Evolutionary conservation across 345 rosid species (phyloP), one percentile per base, ranked within the genome.

Genomic region (Microcos paniculata): DNA sequence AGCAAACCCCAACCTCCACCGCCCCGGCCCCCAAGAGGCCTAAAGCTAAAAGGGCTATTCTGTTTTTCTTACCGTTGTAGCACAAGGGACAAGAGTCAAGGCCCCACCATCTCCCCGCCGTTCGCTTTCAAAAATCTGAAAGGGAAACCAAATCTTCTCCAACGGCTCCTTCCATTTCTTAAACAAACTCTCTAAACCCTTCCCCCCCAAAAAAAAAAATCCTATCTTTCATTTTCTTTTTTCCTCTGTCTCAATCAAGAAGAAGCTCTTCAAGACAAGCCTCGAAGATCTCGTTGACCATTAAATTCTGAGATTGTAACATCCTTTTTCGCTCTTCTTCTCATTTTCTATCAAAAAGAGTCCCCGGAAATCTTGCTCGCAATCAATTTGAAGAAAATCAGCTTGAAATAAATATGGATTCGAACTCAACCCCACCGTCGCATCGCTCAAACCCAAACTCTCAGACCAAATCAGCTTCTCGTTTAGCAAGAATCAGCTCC

Each of bases 401-500:
- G 45, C 67, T 10, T 12, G 11, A 21, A 18, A 19, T 62, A 52
- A 12, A 55, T 61, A 89, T 91, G 94, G 90, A 85, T 46, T 80
- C 62, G n/a, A 57, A 8, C 21, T 57, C 90, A 7, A 79, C 90
- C 16, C 92, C 93, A 30, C 85, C 85, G 69, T 74, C 86, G 28
- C 90, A 72, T 26, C 87, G 82, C 71, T 85, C 90, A 5, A 87
- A 78, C 63, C 82, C 86, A 8, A 61, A 48, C 43, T 68, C 88
- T 61, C 87, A 80, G 24, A 66, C 86, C 56, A 92, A 89, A 78
- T 85, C 92, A 49, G 87, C 92, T 55, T 92, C 97, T 19, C 94
- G 97, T 62, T 84, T 94, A 38, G 85, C 88, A 24, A 76, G 90
- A 73, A 82, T 72, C 70, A 72, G 75, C 5, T 62, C 52, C 70